Evolutionary conservation across 352 stramenopile genomes (phyloP).

Genomic region (Globisporangium parvum): DNA sequence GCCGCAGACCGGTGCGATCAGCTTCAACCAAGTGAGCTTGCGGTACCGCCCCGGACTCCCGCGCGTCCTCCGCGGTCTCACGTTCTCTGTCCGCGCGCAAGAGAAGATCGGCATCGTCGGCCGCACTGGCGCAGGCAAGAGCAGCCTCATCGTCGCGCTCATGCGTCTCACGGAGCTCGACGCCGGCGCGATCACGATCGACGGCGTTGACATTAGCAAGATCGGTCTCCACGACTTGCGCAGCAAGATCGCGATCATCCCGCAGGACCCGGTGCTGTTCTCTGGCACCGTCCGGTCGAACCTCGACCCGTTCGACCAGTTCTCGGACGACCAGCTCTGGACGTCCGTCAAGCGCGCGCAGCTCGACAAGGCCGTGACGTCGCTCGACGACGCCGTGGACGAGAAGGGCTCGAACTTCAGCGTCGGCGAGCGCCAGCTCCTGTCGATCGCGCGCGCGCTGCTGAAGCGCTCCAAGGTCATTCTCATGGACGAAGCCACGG

Average conservation of each 20-base stretch:
- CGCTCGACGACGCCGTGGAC: constrained; percentile 39
- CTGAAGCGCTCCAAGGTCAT: constrained; percentile 91
- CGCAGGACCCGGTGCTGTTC: constrained; percentile 95
- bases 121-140: constrained; percentile 79
- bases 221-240: constrained; percentile 52
- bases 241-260: constrained; percentile 82
- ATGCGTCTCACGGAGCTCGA: constrained; percentile 83
- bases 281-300: constrained; percentile 75
- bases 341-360: constrained; percentile 77
- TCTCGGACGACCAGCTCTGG: constrained; percentile 84
- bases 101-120: constrained; percentile 72
- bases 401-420: constrained; percentile 95
- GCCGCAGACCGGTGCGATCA: constrained; percentile 61
- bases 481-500: constrained; percentile 98
- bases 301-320: constrained; percentile 87
- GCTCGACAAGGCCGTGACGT: constrained; percentile 52
- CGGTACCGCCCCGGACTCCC: constrained; percentile 66
- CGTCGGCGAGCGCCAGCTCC: constrained; percentile 93
- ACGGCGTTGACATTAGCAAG: constrained; percentile 49
- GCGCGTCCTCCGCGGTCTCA: constrained; percentile 40
- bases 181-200: constrained; percentile 38
- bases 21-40: constrained; percentile 78
- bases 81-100: constrained; percentile 50
- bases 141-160: constrained; percentile 73
- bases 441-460: constrained; percentile 94